A percentile compares a stretch with the other conserved stretches of the same genome.
Conservation (phyloP, 1,284 basidiomycete species). For the Neolentinus lepideus region DNA sequence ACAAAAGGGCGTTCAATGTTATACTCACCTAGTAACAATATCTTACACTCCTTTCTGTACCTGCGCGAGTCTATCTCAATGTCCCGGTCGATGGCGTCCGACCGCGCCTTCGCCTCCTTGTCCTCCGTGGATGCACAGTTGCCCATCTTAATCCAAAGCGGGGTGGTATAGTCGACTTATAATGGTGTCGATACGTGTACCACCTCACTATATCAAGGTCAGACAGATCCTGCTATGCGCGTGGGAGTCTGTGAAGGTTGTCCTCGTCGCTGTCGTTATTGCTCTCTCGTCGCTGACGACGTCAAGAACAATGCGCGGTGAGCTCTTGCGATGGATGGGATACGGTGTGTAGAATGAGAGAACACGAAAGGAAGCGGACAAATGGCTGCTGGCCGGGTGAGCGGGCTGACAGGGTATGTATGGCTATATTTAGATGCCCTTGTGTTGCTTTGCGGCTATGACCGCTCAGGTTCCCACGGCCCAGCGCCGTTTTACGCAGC, state of each 20-base stretch:
- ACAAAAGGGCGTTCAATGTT: not conserved
- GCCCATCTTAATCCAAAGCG: conserved; percentile 38
- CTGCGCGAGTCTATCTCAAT: conserved; percentile 67
- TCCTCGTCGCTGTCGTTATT: no score
- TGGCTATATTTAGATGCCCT: not conserved
- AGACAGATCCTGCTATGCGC: not conserved
- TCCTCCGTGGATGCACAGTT: conserved; percentile 57
- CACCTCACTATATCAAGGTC: not conserved
- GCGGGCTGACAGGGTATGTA: not conserved
- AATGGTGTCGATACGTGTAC: not conserved
- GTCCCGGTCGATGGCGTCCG: conserved; percentile 65
- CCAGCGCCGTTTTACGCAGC: not conserved
- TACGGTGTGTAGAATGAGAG: not conserved
- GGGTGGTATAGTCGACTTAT: not conserved
- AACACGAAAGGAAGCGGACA: not conserved
- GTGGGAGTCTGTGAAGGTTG: no score
- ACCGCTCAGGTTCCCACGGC: not conserved
- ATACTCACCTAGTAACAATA: conserved; percentile 78
- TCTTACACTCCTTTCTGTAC: conserved; percentile 92
- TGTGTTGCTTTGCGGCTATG: not conserved
- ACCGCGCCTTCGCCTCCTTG: conserved; percentile 57
- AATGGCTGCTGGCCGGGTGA: not conserved
- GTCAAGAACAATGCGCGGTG: no score
- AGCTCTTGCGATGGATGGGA: not conserved
- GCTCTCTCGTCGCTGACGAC: no score